Conservation (phyloP, 202 grass and related monocot species). For the Carex arenaria region DNA sequence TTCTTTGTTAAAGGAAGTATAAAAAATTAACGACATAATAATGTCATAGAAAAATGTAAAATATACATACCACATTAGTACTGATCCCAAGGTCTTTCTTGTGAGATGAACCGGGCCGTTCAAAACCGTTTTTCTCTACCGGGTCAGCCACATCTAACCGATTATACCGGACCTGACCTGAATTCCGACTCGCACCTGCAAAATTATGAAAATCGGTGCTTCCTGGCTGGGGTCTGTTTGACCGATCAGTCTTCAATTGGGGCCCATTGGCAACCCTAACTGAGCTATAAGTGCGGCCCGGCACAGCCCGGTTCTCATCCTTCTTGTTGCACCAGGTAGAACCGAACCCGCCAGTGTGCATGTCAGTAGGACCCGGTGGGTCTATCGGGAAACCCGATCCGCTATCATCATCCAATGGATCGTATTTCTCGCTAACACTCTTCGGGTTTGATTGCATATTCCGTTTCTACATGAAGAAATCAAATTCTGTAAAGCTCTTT, state of each 20-base stretch:
- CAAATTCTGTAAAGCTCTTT: background rate
- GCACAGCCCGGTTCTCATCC: conserved; percentile 22
- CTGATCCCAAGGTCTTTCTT: conserved; percentile 35
- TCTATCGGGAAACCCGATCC: conserved; percentile 61
- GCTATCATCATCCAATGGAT: conserved; percentile 43
- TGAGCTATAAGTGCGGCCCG: conserved; percentile 46
- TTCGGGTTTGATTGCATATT: conserved; percentile 41
- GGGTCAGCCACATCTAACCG: conserved; percentile 63
- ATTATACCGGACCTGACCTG: conserved; percentile 49
- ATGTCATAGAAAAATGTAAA: background rate
- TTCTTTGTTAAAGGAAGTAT: background rate
- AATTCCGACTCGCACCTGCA: conserved; percentile 38
- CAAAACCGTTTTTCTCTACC: conserved; percentile 29
- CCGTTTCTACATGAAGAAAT: conserved; percentile 31
- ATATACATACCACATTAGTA: conserved; percentile 19
- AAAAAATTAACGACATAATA: background rate
- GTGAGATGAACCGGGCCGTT: conserved; percentile 30
- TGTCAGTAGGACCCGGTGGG: conserved; percentile 27
- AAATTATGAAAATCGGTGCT: conserved; percentile 39
- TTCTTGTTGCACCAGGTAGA: conserved; percentile 50
- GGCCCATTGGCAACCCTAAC: conserved; percentile 42
- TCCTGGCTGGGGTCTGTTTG: conserved; percentile 33
- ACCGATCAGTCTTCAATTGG: conserved; percentile 29
- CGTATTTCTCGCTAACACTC: conserved; percentile 53
- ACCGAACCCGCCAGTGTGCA: conserved; percentile 40